A percentile compares a stretch with the other conserved stretches of the same genome.
Conservation (phyloP, 768 basidiomycete species). For the Panellus pusillus region DNA sequence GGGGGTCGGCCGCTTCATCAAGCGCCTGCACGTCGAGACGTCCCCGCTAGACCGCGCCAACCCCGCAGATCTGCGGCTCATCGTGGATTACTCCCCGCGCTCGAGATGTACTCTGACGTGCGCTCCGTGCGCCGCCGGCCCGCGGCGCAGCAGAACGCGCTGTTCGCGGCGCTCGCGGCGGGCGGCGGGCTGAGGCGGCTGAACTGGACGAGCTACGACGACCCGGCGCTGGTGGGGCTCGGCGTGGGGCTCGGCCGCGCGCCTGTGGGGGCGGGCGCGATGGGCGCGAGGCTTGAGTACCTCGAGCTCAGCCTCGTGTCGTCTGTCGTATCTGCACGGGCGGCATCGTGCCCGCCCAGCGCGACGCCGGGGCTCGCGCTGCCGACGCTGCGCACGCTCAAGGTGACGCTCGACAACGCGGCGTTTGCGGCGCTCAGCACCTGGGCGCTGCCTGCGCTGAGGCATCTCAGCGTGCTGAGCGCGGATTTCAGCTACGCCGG, state of each 20-base stretch:
- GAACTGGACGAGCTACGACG: slow-evolving; percentile 75
- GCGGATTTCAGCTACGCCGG: slow-evolving; percentile 73
- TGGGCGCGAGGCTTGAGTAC: slow-evolving; percentile 59
- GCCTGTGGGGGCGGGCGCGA: slow-evolving; percentile 47
- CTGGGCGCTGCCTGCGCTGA: slow-evolving; percentile 66
- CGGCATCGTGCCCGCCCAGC: slow-evolving; percentile 6
- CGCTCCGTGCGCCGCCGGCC: slow-evolving; percentile 60
- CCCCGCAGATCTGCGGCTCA: slow-evolving; percentile 65
- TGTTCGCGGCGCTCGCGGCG: slow-evolving; percentile 59
- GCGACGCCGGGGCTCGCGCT: slow-evolving; percentile 41
- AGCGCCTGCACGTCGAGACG: slow-evolving; percentile 71
- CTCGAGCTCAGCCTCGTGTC: slow-evolving; percentile 66
- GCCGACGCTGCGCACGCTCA: slow-evolving; percentile 68
- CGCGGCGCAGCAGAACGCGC: slow-evolving; percentile 51
- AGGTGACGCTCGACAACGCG: slow-evolving; percentile 68
- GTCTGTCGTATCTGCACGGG: slow-evolving; percentile 14
- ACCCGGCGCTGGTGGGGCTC: slow-evolving; percentile 46
- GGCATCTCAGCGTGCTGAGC: slow-evolving; percentile 65
- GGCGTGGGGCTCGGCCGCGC: slow-evolving; percentile 9
- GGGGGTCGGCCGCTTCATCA: slow-evolving; percentile 50
- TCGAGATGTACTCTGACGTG: slow-evolving; percentile 64
- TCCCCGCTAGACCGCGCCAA: slow-evolving; percentile 61
- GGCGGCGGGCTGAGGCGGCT: slow-evolving; percentile 57
- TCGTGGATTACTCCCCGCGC: slow-evolving; percentile 60
- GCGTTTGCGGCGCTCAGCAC: slow-evolving; percentile 65